Evolutionary conservation across 1,139 yeast genomes (phyloP).

Genomic region (Scheffersomyces quercinus): DNA sequence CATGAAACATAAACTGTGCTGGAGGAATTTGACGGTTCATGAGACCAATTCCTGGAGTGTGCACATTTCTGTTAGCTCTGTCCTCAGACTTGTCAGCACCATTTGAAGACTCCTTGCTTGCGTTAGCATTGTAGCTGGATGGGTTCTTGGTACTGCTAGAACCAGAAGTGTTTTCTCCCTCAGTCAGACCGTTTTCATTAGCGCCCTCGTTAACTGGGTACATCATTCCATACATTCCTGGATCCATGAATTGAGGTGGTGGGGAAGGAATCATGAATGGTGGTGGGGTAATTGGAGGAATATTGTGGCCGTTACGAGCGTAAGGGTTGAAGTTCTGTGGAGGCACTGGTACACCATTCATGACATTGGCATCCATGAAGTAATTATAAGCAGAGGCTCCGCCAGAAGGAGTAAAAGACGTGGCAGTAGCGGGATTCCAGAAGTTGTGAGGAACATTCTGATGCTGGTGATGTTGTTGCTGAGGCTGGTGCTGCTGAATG

Average conservation of each 20-base stretch:
- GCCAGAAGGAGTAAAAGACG: slow-evolving; percentile 51
- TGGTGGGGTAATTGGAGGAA: slow-evolving; percentile 39
- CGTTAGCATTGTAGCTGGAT: not conserved
- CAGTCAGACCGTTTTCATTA: slow-evolving; percentile 6
- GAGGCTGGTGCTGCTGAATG: slow-evolving; percentile 9
- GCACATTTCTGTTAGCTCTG: slow-evolving; percentile 8
- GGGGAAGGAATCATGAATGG: slow-evolving; percentile 42
- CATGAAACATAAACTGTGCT: slow-evolving; percentile 48
- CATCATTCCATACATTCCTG: slow-evolving; percentile 35
- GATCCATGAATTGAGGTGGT: slow-evolving; percentile 42
- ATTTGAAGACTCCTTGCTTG: slow-evolving; percentile 2
- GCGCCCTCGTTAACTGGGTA: slow-evolving; percentile 10
- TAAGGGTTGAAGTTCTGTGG: slow-evolving; percentile 20
- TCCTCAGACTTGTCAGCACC: slow-evolving; percentile 4
- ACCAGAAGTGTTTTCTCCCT: not conserved
- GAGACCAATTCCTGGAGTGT: slow-evolving; percentile 44
- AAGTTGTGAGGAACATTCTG: slow-evolving; percentile 36
- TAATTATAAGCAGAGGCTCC: slow-evolving; percentile 23
- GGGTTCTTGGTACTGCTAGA: not conserved
- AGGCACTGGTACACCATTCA: slow-evolving; percentile 14
- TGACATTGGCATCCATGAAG: slow-evolving; percentile 25
- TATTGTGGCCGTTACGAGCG: slow-evolving; percentile 12
- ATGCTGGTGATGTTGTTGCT: not conserved
- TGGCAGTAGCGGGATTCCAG: slow-evolving; percentile 69
- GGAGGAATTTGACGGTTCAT: slow-evolving; percentile 34